These are phyloP conservation scores for Cynara cardunculus DNA, from an alignment of 129 eudicot genomes.

Conservation along the genomic window DNA sequence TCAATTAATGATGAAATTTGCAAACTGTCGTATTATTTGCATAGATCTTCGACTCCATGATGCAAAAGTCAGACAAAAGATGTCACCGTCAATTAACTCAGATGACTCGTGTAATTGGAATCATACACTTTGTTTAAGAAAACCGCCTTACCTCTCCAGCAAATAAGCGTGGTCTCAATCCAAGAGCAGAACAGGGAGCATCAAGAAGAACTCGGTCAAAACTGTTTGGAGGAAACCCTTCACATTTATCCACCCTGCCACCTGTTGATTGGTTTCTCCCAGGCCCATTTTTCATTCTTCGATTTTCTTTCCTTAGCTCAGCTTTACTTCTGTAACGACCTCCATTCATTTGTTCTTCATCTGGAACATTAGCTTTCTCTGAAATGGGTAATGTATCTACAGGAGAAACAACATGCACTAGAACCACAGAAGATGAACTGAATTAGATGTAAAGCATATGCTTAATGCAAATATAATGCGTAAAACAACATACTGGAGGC, in stretches of 20 bases:
- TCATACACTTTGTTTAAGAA: slow-evolving; percentile 15
- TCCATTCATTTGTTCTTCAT: slow-evolving; percentile 30
- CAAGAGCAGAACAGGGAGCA: slow-evolving; percentile 99
- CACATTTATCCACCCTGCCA: slow-evolving; percentile 62
- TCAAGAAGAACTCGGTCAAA: slow-evolving; percentile 98
- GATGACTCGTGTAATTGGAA: not conserved
- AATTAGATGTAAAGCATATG: slow-evolving; percentile 7
- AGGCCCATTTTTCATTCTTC: slow-evolving; percentile 69
- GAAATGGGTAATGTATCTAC: slow-evolving; percentile 7
- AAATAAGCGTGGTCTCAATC: slow-evolving; percentile 87
- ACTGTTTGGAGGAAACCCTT: slow-evolving; percentile 85
- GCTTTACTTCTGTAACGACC: slow-evolving; percentile 39
- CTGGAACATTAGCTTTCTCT: slow-evolving; percentile 28
- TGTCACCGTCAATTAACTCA: not conserved
- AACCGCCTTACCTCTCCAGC: slow-evolving; percentile 59
- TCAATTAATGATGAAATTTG: not conserved
- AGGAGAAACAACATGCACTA: not conserved
- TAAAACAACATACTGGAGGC: not conserved
- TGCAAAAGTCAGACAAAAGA: not conserved
- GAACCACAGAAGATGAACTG: not conserved
- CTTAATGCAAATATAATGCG: not conserved
- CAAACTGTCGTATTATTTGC: not conserved
- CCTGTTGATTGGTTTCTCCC: slow-evolving; percentile 66
- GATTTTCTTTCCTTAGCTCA: slow-evolving; percentile 39
- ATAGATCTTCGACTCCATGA: not conserved